phyloP scores from a whole-genome alignment of 306 rosid species.

The Arachis hypogaea region DNA sequence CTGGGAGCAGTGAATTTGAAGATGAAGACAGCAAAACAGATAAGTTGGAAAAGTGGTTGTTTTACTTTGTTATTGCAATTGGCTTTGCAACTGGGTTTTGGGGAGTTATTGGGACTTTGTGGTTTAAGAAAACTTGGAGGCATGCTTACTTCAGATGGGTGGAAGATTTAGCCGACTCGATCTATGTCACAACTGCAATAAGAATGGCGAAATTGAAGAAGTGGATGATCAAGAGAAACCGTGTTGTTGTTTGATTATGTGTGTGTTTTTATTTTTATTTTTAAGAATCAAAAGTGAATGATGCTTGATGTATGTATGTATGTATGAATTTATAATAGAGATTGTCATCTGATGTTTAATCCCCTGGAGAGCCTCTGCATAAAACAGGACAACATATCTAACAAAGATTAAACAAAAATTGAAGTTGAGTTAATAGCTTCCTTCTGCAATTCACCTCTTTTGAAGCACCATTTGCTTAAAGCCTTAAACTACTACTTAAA shows the following conservation, averaged over 20 bases:
- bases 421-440: too few relatives aligned
- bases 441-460: too few relatives aligned
- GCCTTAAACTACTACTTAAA: too few relatives aligned
- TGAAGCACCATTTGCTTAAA: too few relatives aligned
- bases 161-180: background rate
- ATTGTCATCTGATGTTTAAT: too few relatives aligned
- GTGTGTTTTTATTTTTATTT: background rate
- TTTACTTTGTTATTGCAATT: background rate
- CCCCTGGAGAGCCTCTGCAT: too few relatives aligned
- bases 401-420: too few relatives aligned
- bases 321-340: too few relatives aligned
- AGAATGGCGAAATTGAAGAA: background rate
- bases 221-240: background rate
- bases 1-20: background rate
- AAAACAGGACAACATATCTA: too few relatives aligned
- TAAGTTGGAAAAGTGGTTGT: background rate
- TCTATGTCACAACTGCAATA: conserved; percentile 1
- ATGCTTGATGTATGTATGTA: too few relatives aligned
- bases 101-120: background rate
- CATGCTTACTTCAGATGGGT: conserved; percentile 12
- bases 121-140: conserved; percentile 13
- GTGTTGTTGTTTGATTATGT: background rate
- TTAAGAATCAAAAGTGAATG: too few relatives aligned
- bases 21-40: background rate
- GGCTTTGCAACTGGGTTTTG: conserved; percentile 15